phyloP scores from a whole-genome alignment of 2,329 filamentous ascomycete species.

The Botryosphaeria agaves region DNA sequence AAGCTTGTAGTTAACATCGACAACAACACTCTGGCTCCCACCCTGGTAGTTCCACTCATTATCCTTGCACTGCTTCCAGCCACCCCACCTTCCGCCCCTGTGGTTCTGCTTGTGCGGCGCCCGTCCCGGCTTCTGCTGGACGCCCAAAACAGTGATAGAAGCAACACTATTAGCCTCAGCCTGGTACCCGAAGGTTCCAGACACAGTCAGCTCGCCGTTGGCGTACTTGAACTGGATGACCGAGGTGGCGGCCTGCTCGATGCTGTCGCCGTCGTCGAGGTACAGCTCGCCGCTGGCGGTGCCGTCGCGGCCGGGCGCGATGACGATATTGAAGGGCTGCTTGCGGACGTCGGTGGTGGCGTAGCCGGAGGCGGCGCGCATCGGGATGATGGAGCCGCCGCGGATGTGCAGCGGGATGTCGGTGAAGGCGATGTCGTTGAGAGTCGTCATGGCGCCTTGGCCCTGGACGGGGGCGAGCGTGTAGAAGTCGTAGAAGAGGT shows the following conservation, averaged over 20 bases:
- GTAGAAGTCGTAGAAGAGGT: slow-evolving; percentile 44
- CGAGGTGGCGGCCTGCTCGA: slow-evolving; percentile 40
- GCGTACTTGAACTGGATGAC: slow-evolving; percentile 43
- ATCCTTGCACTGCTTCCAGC: too few relatives aligned
- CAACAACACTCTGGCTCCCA: too few relatives aligned
- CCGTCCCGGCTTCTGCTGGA: too few relatives aligned
- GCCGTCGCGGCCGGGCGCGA: slow-evolving; percentile 46
- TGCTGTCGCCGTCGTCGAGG: slow-evolving; percentile 57
- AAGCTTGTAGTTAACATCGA: too few relatives aligned
- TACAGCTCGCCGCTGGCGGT: slow-evolving; percentile 52
- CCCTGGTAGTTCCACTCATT: too few relatives aligned
- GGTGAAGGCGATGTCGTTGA: slow-evolving; percentile 28
- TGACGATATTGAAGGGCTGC: slow-evolving; percentile 51
- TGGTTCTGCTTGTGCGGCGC: too few relatives aligned
- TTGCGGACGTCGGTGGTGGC: slow-evolving; percentile 46
- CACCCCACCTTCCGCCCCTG: too few relatives aligned
- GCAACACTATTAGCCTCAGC: slow-evolving; percentile 3
- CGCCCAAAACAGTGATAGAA: background rate
- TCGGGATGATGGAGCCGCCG: slow-evolving; percentile 46
- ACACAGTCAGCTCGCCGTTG: slow-evolving; percentile 30
- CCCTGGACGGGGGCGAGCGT: slow-evolving; percentile 30
- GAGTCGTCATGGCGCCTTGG: slow-evolving; percentile 24
- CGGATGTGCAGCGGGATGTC: slow-evolving; percentile 51
- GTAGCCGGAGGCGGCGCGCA: slow-evolving; percentile 37
- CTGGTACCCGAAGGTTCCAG: slow-evolving; percentile 38